These are phyloP conservation scores for Fusarium mangiferae DNA, from an alignment of 2,329 filamentous ascomycete genomes.

Conservation along the genomic window DNA sequence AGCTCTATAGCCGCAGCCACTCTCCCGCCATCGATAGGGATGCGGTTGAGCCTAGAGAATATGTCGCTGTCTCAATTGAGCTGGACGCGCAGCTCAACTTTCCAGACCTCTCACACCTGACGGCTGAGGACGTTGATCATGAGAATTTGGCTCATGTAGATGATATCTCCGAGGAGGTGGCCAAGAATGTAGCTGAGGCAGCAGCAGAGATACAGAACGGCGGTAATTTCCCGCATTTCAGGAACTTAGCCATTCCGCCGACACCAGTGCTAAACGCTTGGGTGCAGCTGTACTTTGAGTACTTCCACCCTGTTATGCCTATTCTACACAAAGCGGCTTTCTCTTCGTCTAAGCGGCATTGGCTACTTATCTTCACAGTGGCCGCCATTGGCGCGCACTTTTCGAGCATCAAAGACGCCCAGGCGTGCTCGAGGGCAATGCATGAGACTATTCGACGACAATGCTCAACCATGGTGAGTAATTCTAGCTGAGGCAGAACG, in stretches of 20 bases:
- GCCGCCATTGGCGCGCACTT: conserved; percentile 4
- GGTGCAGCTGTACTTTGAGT: conserved; percentile 9
- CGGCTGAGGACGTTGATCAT: neutral
- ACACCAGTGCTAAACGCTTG: neutral
- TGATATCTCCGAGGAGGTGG: neutral
- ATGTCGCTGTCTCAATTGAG: neutral
- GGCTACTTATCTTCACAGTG: conserved; percentile 4
- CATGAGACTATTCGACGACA: conserved; percentile 1
- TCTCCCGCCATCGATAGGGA: neutral
- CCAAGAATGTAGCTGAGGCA: neutral
- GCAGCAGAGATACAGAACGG: neutral
- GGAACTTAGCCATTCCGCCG: neutral
- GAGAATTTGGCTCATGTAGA: conserved; percentile 7
- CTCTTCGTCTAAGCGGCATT: neutral
- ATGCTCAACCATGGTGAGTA: neutral
- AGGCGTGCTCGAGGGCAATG: conserved; percentile 1
- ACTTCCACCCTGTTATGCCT: neutral
- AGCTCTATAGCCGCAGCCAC: conserved; percentile 6
- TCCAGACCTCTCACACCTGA: neutral
- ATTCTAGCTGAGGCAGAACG: neutral
- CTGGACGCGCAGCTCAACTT: conserved; percentile 2
- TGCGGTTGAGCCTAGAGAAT: conserved; percentile 1
- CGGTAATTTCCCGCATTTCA: neutral
- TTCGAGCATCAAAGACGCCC: neutral
- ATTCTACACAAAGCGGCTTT: conserved; percentile 2